Percentiles rank a stretch among this genome's conserved stretches.
These are phyloP conservation scores for Akanthomyces muscarius DNA, from an alignment of 2,329 filamentous ascomycete species.

Conservation along the genomic window DNA sequence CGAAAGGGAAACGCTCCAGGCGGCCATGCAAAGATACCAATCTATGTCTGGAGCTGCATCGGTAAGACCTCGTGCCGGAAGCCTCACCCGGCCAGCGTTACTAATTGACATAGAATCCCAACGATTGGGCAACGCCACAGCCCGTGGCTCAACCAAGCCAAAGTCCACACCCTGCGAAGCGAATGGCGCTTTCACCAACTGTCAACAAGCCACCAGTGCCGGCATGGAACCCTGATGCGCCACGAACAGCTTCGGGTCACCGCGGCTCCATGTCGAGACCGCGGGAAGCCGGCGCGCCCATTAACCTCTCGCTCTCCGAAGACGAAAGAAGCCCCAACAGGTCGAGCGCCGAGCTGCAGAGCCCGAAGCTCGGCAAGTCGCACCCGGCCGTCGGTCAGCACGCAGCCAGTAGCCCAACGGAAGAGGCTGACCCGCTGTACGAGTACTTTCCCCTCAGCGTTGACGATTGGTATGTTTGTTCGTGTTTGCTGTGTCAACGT, in stretches of 20 bases:
- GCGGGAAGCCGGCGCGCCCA: conserved; percentile 29
- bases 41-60: conserved; percentile 15
- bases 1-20: conserved; percentile 31
- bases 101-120: conserved; percentile 30
- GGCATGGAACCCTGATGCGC: conserved; percentile 41
- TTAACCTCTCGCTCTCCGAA: conserved; percentile 55
- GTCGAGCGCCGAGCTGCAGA: conserved; percentile 47
- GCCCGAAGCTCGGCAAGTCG: conserved; percentile 45
- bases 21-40: conserved; percentile 27
- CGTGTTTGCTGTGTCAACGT: not conserved
- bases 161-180: conserved; percentile 49
- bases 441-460: conserved; percentile 91
- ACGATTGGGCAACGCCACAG: conserved; percentile 45
- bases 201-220: conserved; percentile 52
- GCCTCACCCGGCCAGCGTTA: not conserved
- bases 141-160: conserved; percentile 33
- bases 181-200: conserved; percentile 49
- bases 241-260: conserved; percentile 21
- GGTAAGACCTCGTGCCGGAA: not conserved
- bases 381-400: conserved; percentile 32
- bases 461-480: conserved; percentile 67
- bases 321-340: conserved; percentile 56
- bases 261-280: conserved; percentile 18
- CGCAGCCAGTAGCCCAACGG: conserved; percentile 58
- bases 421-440: conserved; percentile 80